Evolutionary conservation across 2,329 filamentous ascomycete genomes (phyloP).

Genomic region (Aspergillus brunneoviolaceus): DNA sequence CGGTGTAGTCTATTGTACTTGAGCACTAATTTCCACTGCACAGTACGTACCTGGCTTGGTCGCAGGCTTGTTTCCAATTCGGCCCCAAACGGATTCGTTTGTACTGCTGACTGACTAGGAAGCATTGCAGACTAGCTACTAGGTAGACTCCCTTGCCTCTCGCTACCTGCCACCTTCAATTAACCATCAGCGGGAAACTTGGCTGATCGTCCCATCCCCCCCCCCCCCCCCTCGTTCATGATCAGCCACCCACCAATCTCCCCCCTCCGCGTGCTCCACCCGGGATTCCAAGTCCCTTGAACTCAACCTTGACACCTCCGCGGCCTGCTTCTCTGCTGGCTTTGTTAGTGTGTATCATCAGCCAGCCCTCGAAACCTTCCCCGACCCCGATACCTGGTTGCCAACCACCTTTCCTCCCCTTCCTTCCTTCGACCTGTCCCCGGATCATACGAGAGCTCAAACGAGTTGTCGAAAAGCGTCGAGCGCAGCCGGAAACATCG

Average conservation of each 20-base stretch:
- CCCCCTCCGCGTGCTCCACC: not conserved
- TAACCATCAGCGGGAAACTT: not conserved
- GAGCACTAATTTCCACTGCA: no score
- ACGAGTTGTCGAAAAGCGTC: not conserved
- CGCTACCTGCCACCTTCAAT: not conserved
- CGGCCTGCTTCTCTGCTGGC: not conserved
- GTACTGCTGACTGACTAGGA: not conserved
- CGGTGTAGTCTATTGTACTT: not conserved
- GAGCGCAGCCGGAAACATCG: not conserved
- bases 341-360: not conserved
- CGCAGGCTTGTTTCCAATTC: conserved; percentile 3
- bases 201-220: not conserved
- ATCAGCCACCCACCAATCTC: not conserved
- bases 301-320: not conserved
- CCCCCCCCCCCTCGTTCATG: not conserved
- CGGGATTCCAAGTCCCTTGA: not conserved
- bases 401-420: not conserved
- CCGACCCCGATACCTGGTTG: not conserved
- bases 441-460: not conserved
- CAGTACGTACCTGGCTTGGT: not conserved
- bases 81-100: not conserved
- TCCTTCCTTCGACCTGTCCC: not conserved
- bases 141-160: not conserved
- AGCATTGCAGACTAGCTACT: not conserved
- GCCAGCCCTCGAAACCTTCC: not conserved